Conservation (phyloP, 805 yeast species). For the Saturnispora silvae region DNA sequence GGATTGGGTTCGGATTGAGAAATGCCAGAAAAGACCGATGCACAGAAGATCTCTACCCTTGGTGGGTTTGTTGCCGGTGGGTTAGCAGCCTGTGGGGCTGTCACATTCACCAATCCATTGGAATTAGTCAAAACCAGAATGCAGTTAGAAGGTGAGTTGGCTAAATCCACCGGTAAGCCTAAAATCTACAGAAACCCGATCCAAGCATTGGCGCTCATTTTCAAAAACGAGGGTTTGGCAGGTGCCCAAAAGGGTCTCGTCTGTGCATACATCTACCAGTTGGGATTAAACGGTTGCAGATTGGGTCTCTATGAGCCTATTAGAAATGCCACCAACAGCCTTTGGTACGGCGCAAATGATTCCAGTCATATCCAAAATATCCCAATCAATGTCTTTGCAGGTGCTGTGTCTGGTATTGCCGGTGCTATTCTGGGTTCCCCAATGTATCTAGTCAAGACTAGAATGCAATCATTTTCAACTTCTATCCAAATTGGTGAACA, state of each 20-base stretch:
- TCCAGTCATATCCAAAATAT: constrained; percentile 38
- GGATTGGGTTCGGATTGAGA: not conserved
- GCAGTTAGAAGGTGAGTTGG: constrained; percentile 93
- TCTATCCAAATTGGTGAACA: constrained; percentile 75
- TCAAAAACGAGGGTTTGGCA: constrained; percentile 69
- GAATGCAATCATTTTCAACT: constrained; percentile 87
- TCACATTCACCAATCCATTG: constrained; percentile 91
- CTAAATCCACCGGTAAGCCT: constrained; percentile 37
- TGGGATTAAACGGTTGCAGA: constrained; percentile 88
- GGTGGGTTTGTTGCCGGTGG: constrained; percentile 91
- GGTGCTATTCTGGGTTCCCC: constrained; percentile 92
- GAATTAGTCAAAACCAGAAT: constrained; percentile 91
- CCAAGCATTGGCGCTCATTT: constrained; percentile 70
- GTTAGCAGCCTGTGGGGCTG: constrained; percentile 94
- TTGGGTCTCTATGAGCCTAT: constrained; percentile 90
- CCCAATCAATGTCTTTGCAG: constrained; percentile 63
- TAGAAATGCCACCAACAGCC: constrained; percentile 46
- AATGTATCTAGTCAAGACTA: constrained; percentile 80
- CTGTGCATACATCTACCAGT: constrained; percentile 84
- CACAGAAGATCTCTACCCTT: constrained; percentile 49
- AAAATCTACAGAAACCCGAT: constrained; percentile 66
- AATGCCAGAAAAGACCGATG: constrained; percentile 30
- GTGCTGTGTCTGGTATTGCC: constrained; percentile 74
- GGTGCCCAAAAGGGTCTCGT: constrained; percentile 85
- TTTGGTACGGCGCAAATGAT: constrained; percentile 42